These are phyloP conservation scores for Podaxis sp. DNA, from an alignment of 768 basidiomycete species.

Conservation along the genomic window DNA sequence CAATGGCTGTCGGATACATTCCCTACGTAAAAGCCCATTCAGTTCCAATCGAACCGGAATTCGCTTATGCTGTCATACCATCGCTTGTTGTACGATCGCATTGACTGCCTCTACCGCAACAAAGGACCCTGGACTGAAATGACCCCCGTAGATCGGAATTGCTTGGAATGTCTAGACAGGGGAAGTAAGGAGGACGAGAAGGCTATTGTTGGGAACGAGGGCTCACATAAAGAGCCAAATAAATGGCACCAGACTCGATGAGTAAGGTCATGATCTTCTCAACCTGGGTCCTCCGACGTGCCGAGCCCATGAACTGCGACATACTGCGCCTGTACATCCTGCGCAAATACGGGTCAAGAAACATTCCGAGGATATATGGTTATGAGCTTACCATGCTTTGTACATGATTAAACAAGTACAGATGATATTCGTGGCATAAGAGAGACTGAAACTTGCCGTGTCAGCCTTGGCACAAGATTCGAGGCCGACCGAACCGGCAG, in stretches of 20 bases:
- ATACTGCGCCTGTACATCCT: slow-evolving; percentile 27
- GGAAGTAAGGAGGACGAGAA: not conserved
- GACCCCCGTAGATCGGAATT: slow-evolving; percentile 28
- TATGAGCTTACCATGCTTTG: slow-evolving; percentile 24
- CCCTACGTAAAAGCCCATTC: slow-evolving; percentile 19
- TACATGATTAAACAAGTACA: slow-evolving; percentile 29
- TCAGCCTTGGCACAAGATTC: slow-evolving; percentile 26
- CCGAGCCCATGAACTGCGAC: slow-evolving; percentile 24
- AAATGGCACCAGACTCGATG: slow-evolving; percentile 29
- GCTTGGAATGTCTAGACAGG: slow-evolving; percentile 28
- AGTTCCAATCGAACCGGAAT: not conserved
- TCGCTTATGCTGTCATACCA: slow-evolving; percentile 18
- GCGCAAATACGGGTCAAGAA: not conserved
- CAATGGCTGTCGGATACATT: slow-evolving; percentile 30
- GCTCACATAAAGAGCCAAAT: slow-evolving; percentile 28
- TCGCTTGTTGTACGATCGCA: slow-evolving; percentile 29
- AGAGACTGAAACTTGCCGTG: slow-evolving; percentile 29
- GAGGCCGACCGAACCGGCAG: slow-evolving; percentile 26
- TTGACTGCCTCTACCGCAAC: slow-evolving; percentile 28
- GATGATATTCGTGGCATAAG: slow-evolving; percentile 29
- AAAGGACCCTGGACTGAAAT: slow-evolving; percentile 21
- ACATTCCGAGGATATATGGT: not conserved
- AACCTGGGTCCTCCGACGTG: slow-evolving; percentile 25
- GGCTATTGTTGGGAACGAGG: not conserved
- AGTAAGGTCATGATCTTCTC: slow-evolving; percentile 28